Evolutionary conservation across 164 flowering plant genomes (phyloP), one percentile per base, ranked within the genome.

Genomic region (Stephania yunnanensis): DNA sequence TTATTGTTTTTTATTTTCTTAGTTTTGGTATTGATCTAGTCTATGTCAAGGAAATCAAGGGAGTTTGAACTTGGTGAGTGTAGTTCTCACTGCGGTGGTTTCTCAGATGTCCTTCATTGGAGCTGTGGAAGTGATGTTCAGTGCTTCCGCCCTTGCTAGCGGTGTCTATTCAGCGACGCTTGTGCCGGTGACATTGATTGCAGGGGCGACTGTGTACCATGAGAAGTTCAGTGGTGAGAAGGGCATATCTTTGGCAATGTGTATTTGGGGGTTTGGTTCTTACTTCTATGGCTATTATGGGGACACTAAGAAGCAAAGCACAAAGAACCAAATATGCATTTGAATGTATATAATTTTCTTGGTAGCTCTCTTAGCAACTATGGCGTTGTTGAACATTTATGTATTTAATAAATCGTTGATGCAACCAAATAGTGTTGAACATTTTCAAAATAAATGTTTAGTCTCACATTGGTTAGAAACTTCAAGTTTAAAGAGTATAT

Each of bases 201-300:
- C 66, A 0, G 74, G n/a, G 8, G 74, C 55, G 15, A 55, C 55
- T 9, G 19, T 66, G 31, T 74, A 19, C 71, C 19, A 66, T 22
- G 20, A 71, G 31, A 50, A 71, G 63, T 74, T 74, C 19, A 74
- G 17, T 17, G 76, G 76, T 45, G 76, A 74, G 31, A 74, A 74
- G 71, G 76, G 70, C 25, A 65, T 74, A 70, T 70, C 76, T 1
- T 48, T 74, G 61, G 70, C 70, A 13, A 44, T 74, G 6, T 25
- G 67, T 11, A 2, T 72, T 5, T 72, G 74, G 74, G 74, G 74
- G 11, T 72, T 72, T 44, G 25, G 25, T 13, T 72, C 74, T 72
- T 72, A 53, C 48, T 72, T 72, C 46, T 72, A 72, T 72, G 74
- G 74, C 12, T 12, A 46, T 30, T 72, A 72, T 13, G 55, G 46